Percentiles rank a stretch among this genome's conserved stretches.
phyloP scores from a whole-genome alignment of 2,329 filamentous ascomycete genomes.

The Dactylellina drechsleri region DNA sequence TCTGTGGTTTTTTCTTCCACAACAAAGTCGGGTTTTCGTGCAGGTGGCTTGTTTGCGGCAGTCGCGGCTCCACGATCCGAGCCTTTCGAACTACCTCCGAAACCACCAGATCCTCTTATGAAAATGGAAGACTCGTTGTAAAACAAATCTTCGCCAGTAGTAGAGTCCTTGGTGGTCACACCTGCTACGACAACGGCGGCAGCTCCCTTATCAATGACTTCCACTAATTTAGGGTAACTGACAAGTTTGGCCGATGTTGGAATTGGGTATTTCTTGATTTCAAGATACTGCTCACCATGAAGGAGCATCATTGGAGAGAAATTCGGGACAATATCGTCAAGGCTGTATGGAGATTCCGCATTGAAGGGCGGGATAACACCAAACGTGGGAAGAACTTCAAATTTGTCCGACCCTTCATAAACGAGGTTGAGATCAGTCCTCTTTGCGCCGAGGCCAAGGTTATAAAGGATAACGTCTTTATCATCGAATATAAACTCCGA shows the following conservation, averaged over 20 bases:
- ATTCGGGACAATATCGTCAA: slow-evolving; percentile 88
- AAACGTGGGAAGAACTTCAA: slow-evolving; percentile 94
- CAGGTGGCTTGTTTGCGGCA: slow-evolving; percentile 79
- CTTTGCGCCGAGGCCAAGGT: slow-evolving; percentile 92
- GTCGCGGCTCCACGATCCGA: slow-evolving; percentile 81
- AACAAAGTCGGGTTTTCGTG: slow-evolving; percentile 79
- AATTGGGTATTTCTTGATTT: slow-evolving; percentile 90
- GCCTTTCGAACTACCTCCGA: slow-evolving; percentile 83
- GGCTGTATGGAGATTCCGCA: slow-evolving; percentile 79
- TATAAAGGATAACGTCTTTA: slow-evolving; percentile 92
- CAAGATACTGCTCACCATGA: slow-evolving; percentile 97
- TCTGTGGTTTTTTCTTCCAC: slow-evolving; percentile 86
- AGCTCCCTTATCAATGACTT: slow-evolving; percentile 94
- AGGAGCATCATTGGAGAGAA: slow-evolving; percentile 99
- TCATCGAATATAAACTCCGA: slow-evolving; percentile 86
- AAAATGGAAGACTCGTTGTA: slow-evolving; percentile 97
- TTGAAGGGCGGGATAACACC: slow-evolving; percentile 96
- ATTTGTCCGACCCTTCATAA: slow-evolving; percentile 89
- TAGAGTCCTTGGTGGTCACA: slow-evolving; percentile 83
- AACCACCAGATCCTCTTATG: slow-evolving; percentile 88
- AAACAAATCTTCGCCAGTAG: slow-evolving; percentile 88
- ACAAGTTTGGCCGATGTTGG: slow-evolving; percentile 82
- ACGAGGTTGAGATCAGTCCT: slow-evolving; percentile 85
- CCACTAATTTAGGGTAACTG: slow-evolving; percentile 81
- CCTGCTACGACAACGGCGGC: slow-evolving; percentile 84